Evolutionary conservation across 768 basidiomycete genomes (phyloP), one percentile per base, ranked within the genome.

Genomic region (Tricholoma furcatifolium): DNA sequence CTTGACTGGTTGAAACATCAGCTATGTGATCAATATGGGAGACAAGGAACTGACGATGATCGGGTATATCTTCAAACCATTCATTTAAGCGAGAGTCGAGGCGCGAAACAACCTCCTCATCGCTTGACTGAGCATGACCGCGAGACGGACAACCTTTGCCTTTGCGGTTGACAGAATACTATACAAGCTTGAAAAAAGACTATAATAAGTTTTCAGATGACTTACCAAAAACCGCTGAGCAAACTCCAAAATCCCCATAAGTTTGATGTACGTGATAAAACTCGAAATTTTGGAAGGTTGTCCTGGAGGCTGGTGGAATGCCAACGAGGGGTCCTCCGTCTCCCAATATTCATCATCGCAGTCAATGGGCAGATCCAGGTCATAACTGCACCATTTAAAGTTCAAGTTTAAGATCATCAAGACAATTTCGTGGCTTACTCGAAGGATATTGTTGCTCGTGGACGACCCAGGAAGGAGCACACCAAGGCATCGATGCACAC

Each of bases 341-440:
- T 81, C 78, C 88, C 88, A 91, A 59, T 83, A 88, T 59, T 87
- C 85, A 55, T 88, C 87, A 59, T 81, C 79, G 38, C 85, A 84
- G 38, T 79, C 77, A 0, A 84, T 66, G 1, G 78, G 80, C 8
- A 84, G 68, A 47, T 91, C 88, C 2, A 87, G 70, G 57, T 91
- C 88, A 61, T 88, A 85, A 60, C 88, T 89, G 51, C 2, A 48
- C n/a, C 15, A 18, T 27, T 24, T n/a, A 38, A 24, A 40, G 8
- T 47, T 53, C 12, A 35, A 27, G 30, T 7, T 9, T 14, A n/a
- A 6, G 24, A 9, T 12, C 20, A 34, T 9, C 18, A 4, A 27
- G 15, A 34, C 18, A 15, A 38, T 27, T 6, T 38, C 27, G n/a
- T n/a, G 12, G 48, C 61, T 46, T 43, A 59, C 62, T 63, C 62